A percentile compares a stretch with the other conserved stretches of the same genome.
These are phyloP conservation scores for Vaccinium corymbosum DNA, from an alignment of 148 eudicot genomes.

Conservation along the genomic window DNA sequence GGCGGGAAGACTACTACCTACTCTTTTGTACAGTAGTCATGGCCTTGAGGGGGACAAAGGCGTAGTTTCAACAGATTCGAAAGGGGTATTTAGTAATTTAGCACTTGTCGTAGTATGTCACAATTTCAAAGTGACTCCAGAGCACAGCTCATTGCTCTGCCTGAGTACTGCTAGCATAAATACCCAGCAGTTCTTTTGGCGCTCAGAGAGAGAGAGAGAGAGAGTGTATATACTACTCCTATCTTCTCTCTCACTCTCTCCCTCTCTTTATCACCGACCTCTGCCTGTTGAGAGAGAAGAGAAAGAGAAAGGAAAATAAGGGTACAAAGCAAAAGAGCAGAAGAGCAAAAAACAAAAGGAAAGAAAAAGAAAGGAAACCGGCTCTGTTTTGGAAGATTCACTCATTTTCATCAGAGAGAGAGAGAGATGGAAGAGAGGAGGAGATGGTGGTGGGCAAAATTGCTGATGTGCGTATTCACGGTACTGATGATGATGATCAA, in stretches of 20 bases:
- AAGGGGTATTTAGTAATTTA: neutral
- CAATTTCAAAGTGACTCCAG: neutral
- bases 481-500: neutral
- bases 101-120: neutral
- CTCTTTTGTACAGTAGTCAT: neutral
- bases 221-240: neutral
- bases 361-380: no score
- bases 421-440: constrained; percentile 5
- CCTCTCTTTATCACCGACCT: constrained; percentile 6
- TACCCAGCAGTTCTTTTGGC: neutral
- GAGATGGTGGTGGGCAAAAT: constrained; percentile 8
- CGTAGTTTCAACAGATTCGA: neutral
- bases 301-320: neutral
- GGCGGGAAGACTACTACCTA: neutral
- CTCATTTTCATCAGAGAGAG: constrained; percentile 7
- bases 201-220: neutral
- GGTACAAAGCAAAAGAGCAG: constrained; percentile 6
- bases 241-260: neutral
- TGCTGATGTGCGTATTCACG: neutral
- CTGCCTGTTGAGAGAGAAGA: neutral
- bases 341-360: neutral
- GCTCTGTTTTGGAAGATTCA: neutral
- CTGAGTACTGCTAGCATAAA: neutral
- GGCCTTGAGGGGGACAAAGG: neutral
- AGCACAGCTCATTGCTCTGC: constrained; percentile 2